A percentile compares a stretch with the other conserved stretches of the same genome.
Evolutionary conservation across 2,329 filamentous ascomycete species (phyloP).

Genomic region (Mariannaea elegans): DNA sequence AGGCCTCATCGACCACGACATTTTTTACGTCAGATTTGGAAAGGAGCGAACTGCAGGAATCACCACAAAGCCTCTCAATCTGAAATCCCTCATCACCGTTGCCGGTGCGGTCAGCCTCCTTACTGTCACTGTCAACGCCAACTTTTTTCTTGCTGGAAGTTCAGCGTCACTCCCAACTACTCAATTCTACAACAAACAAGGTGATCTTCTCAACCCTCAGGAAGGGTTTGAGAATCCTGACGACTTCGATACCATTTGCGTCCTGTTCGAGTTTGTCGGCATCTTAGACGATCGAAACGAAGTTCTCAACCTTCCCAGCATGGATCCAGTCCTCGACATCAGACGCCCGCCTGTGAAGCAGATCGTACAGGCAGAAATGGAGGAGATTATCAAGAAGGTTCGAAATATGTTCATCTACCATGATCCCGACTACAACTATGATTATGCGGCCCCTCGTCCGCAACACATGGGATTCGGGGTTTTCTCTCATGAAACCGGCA

Average conservation of each 20-base stretch:
- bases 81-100: constrained; percentile 23
- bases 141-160: constrained; percentile 29
- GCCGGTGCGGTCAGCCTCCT: constrained; percentile 17
- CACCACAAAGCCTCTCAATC: constrained; percentile 25
- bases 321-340: constrained; percentile 25
- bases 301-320: constrained; percentile 15
- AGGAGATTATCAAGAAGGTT: background rate
- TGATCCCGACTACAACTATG: background rate
- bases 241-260: constrained; percentile 28
- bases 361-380: constrained; percentile 22
- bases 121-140: constrained; percentile 30
- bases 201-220: constrained; percentile 9
- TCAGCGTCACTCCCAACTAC: constrained; percentile 26
- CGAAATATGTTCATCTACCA: constrained; percentile 12
- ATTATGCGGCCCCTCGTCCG: constrained; percentile 12
- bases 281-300: constrained; percentile 14
- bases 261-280: constrained; percentile 26
- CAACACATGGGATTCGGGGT: constrained; percentile 30
- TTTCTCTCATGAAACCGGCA: constrained; percentile 30
- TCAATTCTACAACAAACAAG: constrained; percentile 20
- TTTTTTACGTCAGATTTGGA: constrained; percentile 28
- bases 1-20: constrained; percentile 29
- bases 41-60: constrained; percentile 15
- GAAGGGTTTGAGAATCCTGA: constrained; percentile 15
- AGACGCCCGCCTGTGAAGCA: constrained; percentile 11